phyloP scores from a whole-genome alignment of 805 yeast species.

The Cyberlindnera japonica region DNA sequence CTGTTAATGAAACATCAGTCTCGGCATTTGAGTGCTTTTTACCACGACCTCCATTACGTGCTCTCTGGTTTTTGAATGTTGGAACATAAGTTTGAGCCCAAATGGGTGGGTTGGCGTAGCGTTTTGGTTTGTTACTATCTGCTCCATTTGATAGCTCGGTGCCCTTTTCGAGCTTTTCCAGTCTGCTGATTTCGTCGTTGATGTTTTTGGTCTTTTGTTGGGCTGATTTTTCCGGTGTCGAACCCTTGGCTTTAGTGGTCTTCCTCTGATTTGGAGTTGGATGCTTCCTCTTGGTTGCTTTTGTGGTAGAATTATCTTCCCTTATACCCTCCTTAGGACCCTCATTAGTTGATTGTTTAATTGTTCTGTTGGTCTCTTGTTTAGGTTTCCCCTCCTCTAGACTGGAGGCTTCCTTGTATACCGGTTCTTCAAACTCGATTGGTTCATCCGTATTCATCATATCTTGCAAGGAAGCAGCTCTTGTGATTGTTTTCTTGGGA shows the following conservation, averaged over 20 bases:
- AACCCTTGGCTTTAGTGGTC: neutral
- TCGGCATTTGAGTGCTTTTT: neutral
- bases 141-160: neutral
- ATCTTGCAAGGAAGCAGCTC: conserved; percentile 18
- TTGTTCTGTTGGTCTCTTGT: neutral
- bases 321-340: no score
- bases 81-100: conserved; percentile 83
- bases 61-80: conserved; percentile 24
- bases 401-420: conserved; percentile 6
- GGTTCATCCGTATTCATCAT: conserved; percentile 17
- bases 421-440: conserved; percentile 15
- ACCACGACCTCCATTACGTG: neutral
- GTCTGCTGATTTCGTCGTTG: conserved; percentile 9
- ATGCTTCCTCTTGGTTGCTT: neutral
- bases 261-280: neutral
- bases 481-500: conserved; percentile 19
- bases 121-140: conserved; percentile 45
- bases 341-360: conserved; percentile 1
- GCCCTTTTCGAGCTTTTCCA: conserved; percentile 19
- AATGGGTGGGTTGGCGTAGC: conserved; percentile 64
- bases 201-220: conserved; percentile 2
- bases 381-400: neutral
- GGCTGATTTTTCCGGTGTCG: neutral
- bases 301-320: no score
- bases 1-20: conserved; percentile 47